These are phyloP conservation scores for Picocystis sp. DNA, from an alignment of 163 green algal species.

Conservation along the genomic window DNA sequence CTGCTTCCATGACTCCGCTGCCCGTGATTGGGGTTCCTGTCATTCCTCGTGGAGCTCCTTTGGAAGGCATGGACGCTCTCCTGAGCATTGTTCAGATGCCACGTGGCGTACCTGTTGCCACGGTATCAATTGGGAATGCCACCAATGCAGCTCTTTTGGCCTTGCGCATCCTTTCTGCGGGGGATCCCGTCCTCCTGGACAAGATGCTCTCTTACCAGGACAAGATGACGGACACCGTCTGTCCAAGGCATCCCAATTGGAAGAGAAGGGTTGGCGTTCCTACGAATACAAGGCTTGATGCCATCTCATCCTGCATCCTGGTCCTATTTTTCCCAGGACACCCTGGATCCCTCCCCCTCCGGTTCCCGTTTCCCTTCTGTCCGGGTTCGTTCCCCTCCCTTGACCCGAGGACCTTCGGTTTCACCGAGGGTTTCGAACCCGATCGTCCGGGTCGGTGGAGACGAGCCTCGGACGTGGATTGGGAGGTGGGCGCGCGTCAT, in stretches of 20 bases:
- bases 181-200: slow-evolving; percentile 37
- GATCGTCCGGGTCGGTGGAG: too few relatives aligned
- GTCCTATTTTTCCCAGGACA: neutral
- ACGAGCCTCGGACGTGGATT: too few relatives aligned
- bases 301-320: too few relatives aligned
- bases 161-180: slow-evolving; percentile 54
- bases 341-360: neutral
- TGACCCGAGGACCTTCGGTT: neutral
- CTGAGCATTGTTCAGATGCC: slow-evolving; percentile 82
- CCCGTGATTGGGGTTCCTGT: slow-evolving; percentile 93
- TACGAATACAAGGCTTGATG: slow-evolving; percentile 26
- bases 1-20: slow-evolving; percentile 84
- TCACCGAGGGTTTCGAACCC: neutral
- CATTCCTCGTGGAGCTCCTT: slow-evolving; percentile 46
- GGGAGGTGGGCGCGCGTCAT: too few relatives aligned
- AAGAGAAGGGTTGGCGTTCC: slow-evolving; percentile 42
- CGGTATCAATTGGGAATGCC: slow-evolving; percentile 88
- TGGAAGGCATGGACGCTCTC: slow-evolving; percentile 89
- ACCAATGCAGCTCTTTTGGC: slow-evolving; percentile 71
- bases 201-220: slow-evolving; percentile 5
- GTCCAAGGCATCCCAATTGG: slow-evolving; percentile 49
- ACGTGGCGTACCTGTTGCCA: slow-evolving; percentile 26
- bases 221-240: slow-evolving; percentile 39
- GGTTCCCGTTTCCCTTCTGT: too few relatives aligned
- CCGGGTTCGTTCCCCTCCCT: too few relatives aligned